Base-by-base conservation (phyloP, 2,329 filamentous ascomycete genomes). In the Sarocladium brachiariae region DNA sequence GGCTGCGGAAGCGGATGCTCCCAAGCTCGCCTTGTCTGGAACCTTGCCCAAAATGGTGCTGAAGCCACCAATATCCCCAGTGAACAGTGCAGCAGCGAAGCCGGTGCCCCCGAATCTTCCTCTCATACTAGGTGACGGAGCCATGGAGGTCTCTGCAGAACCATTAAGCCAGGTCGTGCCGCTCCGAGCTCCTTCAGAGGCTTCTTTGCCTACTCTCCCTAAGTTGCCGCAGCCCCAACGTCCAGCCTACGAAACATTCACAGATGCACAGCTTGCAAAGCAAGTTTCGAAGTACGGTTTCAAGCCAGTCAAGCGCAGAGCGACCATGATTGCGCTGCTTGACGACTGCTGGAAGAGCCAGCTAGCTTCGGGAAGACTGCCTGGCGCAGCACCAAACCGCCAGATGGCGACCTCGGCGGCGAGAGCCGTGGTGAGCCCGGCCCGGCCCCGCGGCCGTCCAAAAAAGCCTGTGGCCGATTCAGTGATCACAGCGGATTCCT, bases 281-380 rank as follows among this genome's bases (percentile, higher is more conserved):
- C 76, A 85, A 58, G 69, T 91, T 39, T 69, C 75, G 4, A 71
- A 73, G 0, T 89, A 82, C 59, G 85, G 84, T 0, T 90, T 91
- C 66, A 91, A 90, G 61, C 71, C 83, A 1, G 70, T 90, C 25
- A 87, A 83, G 61, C 80, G 72, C 51, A 76, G 87, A 16, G 73
- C 76, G 46, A 80, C 80, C 8, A 89, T 88, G 83, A 82, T 91
- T 53, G 71, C 79, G 1, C 65, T 89, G 10, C 69, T 91, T 11
- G 71, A 86, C 49, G 78, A 82, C 59, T 90, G 87, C 63, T 90
- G 86, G 85, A 67, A 77, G 56, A 81, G 80, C 52, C 81, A 81
- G 61, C 67, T 74, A 18, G 58, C 61, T 11, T 31, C 43, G 7
- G 43, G 43, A 6, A 47, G 43, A 14, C 25, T 33, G 49, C 43